A percentile compares a stretch with the other conserved stretches of the same genome.
Conservation (phyloP, 768 basidiomycete genomes). For the Tricholoma terreum region DNA sequence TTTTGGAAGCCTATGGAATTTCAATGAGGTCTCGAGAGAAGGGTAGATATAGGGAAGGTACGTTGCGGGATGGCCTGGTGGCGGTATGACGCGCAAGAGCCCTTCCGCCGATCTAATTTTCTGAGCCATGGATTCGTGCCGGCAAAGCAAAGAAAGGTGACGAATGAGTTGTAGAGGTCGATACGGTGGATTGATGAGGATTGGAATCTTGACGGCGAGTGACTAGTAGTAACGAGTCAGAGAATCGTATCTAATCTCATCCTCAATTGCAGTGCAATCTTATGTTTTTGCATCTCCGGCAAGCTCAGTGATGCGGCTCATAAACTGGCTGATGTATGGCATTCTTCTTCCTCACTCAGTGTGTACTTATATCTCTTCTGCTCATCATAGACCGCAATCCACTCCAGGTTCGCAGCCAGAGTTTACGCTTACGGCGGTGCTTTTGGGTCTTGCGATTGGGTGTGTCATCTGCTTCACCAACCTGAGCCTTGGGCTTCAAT, state of each 20-base stretch:
- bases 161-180: conserved; percentile 3
- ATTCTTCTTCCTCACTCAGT: background rate
- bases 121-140: conserved; percentile 40
- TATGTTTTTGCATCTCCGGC: too few species aligned
- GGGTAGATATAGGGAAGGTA: conserved; percentile 26
- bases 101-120: conserved; percentile 51
- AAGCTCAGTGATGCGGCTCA: conserved; percentile 15
- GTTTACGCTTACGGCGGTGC: conserved; percentile 55
- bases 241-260: background rate
- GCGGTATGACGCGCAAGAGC: conserved; percentile 47
- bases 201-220: background rate
- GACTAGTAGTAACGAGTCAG: conserved; percentile 5
- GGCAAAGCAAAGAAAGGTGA: background rate
- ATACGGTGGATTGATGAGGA: background rate
- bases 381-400: background rate
- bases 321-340: conserved; percentile 12
- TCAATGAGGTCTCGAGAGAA: conserved; percentile 10
- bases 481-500: conserved; percentile 82
- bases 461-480: conserved; percentile 91
- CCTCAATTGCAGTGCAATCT: too few species aligned
- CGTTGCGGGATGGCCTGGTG: conserved; percentile 52
- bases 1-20: conserved; percentile 55
- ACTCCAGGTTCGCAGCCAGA: conserved; percentile 32
- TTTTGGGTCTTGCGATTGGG: conserved; percentile 79
- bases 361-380: background rate